phyloP scores from a whole-genome alignment of 257 asterid genomes.

The Vinca minor region DNA sequence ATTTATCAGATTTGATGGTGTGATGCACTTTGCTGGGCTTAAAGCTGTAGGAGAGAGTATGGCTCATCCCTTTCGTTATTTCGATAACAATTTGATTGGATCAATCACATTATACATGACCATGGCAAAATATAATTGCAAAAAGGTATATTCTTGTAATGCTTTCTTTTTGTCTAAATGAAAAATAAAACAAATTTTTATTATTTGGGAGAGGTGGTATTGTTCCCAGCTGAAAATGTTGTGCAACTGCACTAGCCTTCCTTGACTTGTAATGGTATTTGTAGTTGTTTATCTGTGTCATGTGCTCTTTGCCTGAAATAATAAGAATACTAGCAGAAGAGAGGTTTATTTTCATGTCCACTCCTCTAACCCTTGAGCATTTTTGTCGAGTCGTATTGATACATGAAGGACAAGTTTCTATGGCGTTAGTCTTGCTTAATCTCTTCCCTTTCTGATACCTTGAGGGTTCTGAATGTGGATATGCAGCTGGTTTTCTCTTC shows the following conservation, averaged over 20 bases:
- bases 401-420: too few relatives aligned
- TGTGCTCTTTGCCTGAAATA: not conserved
- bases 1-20: conserved; percentile 63
- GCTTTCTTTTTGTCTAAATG: too few relatives aligned
- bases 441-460: conserved; percentile 1
- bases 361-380: not conserved
- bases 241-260: too few relatives aligned
- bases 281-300: conserved; percentile 2
- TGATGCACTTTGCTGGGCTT: conserved; percentile 90
- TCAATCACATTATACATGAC: conserved; percentile 60
- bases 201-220: too few relatives aligned
- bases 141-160: conserved; percentile 54
- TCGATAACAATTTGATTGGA: conserved; percentile 80
- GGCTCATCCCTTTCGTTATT: conserved; percentile 70
- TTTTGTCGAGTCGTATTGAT: too few relatives aligned
- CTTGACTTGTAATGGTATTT: too few relatives aligned
- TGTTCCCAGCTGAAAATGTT: too few relatives aligned
- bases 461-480: conserved; percentile 15
- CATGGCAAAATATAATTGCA: conserved; percentile 81
- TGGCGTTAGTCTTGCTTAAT: too few relatives aligned
- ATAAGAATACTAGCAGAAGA: not conserved
- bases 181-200: too few relatives aligned
- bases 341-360: not conserved
- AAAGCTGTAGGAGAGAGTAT: conserved; percentile 99
- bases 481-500: conserved; percentile 88